Evolutionary conservation across 2,329 filamentous ascomycete species (phyloP), one percentile per base, ranked within the genome.

Genomic region (Ascomycota sp.): DNA sequence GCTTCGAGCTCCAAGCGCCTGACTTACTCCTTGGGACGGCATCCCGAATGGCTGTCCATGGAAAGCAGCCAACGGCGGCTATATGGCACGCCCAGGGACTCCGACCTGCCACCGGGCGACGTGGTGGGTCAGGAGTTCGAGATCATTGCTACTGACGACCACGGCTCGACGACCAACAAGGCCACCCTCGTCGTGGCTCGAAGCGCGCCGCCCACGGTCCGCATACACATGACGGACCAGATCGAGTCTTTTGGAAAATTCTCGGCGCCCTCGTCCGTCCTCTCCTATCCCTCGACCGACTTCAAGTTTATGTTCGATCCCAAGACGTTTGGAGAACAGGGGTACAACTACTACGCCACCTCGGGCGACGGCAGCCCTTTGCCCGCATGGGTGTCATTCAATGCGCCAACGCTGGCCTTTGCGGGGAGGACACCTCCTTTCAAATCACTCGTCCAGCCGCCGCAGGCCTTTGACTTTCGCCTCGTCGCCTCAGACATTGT

Each of bases 351-450:
- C 48, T 86, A 89, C 45, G 79, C 80, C 7, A 71, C 76, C 3
- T 76, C 79, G 4, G 61, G 60, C 5, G 67, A 86, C 43, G 78
- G 79, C 43, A 79, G 77, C n/a, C 82, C 83, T 23, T 55, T 93
- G 23, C 83, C 83, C 13, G 74, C 81, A 1, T 93, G 83, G 83
- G 57, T 92, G 27, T 55, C 56, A n/a, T 93, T 93, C 43, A 66
- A 89, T 39, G 45, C 64, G 1, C 46, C 46, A 2, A 59, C 51
- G 1, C 53, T 92, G 24, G 62, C 61, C 1, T 91, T 92, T 41
- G 67, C 65, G 1, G 83, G 83, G 17, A 66, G 53, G 22, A 76
- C 75, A 2, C 82, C 81, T 1, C 55, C 70, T 1, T 58, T 71
- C 28, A 63, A 67, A 33, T 69, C 68, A 20, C 56, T 75, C 8